These are phyloP conservation scores for Aurinia saxatilis DNA, from an alignment of 345 rosid genomes.

Conservation along the genomic window DNA sequence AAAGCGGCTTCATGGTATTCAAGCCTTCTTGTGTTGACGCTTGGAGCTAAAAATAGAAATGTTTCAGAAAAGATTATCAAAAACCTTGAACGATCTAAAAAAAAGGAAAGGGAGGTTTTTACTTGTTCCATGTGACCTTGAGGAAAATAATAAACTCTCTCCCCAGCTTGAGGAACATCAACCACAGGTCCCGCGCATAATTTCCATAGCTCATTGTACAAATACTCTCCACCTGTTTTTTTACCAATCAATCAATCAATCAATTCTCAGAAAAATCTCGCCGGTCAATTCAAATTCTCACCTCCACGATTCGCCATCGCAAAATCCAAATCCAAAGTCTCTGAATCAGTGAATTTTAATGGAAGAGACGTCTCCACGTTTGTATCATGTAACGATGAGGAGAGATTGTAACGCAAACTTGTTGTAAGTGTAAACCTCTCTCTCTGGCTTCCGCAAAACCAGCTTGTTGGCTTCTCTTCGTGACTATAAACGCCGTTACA, in stretches of 20 bases:
- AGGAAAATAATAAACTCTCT: slow-evolving; percentile 77
- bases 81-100: slow-evolving; percentile 7
- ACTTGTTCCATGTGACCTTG: slow-evolving; percentile 99
- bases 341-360: too few relatives aligned
- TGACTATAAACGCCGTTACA: too few relatives aligned
- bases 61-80: neutral
- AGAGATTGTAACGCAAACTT: too few relatives aligned
- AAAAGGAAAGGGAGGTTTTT: neutral
- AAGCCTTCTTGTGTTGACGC: slow-evolving; percentile 78
- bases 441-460: too few relatives aligned
- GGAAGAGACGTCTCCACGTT: too few relatives aligned
- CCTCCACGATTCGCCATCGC: slow-evolving; percentile 42
- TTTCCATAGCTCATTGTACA: slow-evolving; percentile 75
- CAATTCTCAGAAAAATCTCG: neutral
- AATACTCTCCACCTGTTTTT: slow-evolving; percentile 33
- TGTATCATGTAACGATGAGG: too few relatives aligned
- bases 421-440: too few relatives aligned
- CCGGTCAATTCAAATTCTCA: neutral
- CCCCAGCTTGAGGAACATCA: slow-evolving; percentile 53
- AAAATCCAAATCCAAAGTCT: too few relatives aligned
- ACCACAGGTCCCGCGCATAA: slow-evolving; percentile 83
- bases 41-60: slow-evolving; percentile 56
- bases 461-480: too few relatives aligned
- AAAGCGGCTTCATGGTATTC: slow-evolving; percentile 63
- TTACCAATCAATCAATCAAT: too few relatives aligned